Evolutionary conservation across 2,329 filamentous ascomycete species (phyloP).

Genomic region (Clonostachys chloroleuca): DNA sequence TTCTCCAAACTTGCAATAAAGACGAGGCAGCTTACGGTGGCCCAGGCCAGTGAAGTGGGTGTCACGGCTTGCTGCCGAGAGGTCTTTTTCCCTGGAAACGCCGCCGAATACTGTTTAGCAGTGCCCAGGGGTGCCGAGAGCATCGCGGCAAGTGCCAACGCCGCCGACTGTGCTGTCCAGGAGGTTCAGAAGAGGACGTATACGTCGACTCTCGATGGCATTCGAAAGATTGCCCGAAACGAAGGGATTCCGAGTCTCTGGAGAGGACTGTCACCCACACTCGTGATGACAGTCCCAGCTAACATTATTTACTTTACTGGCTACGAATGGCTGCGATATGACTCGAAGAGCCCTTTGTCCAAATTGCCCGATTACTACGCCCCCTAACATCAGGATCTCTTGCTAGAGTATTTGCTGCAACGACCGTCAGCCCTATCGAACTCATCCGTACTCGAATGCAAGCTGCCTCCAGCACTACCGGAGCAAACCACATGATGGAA

Average conservation of each 20-base stretch:
- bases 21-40: slow-evolving; percentile 56
- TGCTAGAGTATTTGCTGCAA: slow-evolving; percentile 76
- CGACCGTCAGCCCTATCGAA: slow-evolving; percentile 84
- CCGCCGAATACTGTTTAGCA: slow-evolving; percentile 76
- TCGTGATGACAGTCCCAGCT: slow-evolving; percentile 88
- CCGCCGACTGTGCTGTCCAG: slow-evolving; percentile 77
- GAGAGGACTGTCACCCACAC: slow-evolving; percentile 89
- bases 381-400: slow-evolving; percentile 75
- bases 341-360: slow-evolving; percentile 67
- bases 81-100: slow-evolving; percentile 93
- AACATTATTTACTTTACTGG: slow-evolving; percentile 99
- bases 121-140: slow-evolving; percentile 43
- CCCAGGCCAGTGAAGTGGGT: slow-evolving; percentile 76
- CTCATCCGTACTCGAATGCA: slow-evolving; percentile 92
- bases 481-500: slow-evolving; percentile 69
- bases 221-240: slow-evolving; percentile 91
- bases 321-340: slow-evolving; percentile 88
- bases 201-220: slow-evolving; percentile 84
- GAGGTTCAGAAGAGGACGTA: slow-evolving; percentile 80
- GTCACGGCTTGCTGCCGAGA: slow-evolving; percentile 94
- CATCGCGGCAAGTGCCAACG: slow-evolving; percentile 29
- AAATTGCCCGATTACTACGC: slow-evolving; percentile 64
- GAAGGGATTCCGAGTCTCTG: slow-evolving; percentile 85
- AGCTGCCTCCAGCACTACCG: slow-evolving; percentile 57
- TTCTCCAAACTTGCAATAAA: slow-evolving; percentile 52